phyloP scores from a whole-genome alignment of 306 rosid species.

The Lupinus albus region DNA sequence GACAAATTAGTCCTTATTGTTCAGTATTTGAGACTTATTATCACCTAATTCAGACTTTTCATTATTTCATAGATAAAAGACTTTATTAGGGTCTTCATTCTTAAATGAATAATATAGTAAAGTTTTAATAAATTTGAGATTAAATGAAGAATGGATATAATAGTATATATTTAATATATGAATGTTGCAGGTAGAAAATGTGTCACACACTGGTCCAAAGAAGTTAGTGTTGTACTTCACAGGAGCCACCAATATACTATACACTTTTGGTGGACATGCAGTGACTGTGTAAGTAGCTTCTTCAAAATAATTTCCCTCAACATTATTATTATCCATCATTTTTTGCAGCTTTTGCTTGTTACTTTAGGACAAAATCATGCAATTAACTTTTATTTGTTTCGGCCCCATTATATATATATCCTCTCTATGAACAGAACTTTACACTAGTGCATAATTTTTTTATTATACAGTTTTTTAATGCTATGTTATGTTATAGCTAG shows the following conservation, averaged over 20 bases:
- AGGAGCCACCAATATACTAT: conserved; percentile 93
- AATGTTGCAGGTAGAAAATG: conserved; percentile 61
- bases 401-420: background rate
- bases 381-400: conserved; percentile 45
- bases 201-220: conserved; percentile 69
- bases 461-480: background rate
- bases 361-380: conserved; percentile 48
- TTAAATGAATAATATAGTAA: too few relatives aligned
- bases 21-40: too few relatives aligned
- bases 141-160: too few relatives aligned
- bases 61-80: too few relatives aligned
- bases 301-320: background rate
- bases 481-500: background rate
- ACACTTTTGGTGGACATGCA: conserved; percentile 99
- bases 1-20: too few relatives aligned
- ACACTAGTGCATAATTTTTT: background rate
- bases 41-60: too few relatives aligned
- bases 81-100: too few relatives aligned
- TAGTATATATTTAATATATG: too few relatives aligned
- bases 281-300: conserved; percentile 76
- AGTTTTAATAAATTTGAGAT: too few relatives aligned
- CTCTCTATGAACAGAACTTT: conserved; percentile 21
- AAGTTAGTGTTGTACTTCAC: conserved; percentile 91
- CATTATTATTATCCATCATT: conserved; percentile 6
- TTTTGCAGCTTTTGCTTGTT: conserved; percentile 57